Base-by-base conservation (phyloP, 352 stramenopile genomes). In the Halophytophthora polymorphica region DNA sequence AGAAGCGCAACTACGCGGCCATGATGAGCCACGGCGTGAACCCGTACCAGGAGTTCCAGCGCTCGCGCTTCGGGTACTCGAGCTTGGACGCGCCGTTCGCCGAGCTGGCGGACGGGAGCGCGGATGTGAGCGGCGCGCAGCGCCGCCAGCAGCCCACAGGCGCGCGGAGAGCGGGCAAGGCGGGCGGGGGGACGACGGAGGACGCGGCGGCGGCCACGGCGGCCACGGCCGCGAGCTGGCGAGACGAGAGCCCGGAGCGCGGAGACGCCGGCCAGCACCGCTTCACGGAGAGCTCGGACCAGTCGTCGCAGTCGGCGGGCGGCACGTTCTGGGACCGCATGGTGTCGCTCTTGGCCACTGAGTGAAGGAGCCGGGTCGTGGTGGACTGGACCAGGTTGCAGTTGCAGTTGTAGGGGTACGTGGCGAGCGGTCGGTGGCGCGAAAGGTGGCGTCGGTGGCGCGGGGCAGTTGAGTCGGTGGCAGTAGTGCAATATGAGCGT, bases 1-100 rank as follows among this genome's bases (percentile, higher is more conserved):
- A 93, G 56, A 86, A 84, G 61, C 79, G 83, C 22, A 89, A 87
- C 48, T 90, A 89, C 17, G 71, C 71, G 22, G 65, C 77, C 28
- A 67, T 86, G 56, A 64, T 85, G 38, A 73, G 75, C 61, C 79
- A 73, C 23, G 77, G 77, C 14, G 67, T 75, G 44, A 73, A 83
- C 38, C 66, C 77, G 40, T 85, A 85, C 46, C 56, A 75, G 34
- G 72, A 84, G 25, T 71, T 64, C 17, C 70, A 82, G 23, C 72
- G 77, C 6, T 80, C 62, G 25, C 74, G 77, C 5, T 86, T 82
- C 31, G 72, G 70, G 23, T 69, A 61, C 25, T 66, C 60, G 2
- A 57, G 43, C 28, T 53, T 59, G 3, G 59, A 64, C 34, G 57
- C 60, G 17, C 56, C 55, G 1, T 61, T 65, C 41, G 60, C 41